Evolutionary conservation across 2,329 filamentous ascomycete species (phyloP).

Genomic region (Albifimbria verrucaria): DNA sequence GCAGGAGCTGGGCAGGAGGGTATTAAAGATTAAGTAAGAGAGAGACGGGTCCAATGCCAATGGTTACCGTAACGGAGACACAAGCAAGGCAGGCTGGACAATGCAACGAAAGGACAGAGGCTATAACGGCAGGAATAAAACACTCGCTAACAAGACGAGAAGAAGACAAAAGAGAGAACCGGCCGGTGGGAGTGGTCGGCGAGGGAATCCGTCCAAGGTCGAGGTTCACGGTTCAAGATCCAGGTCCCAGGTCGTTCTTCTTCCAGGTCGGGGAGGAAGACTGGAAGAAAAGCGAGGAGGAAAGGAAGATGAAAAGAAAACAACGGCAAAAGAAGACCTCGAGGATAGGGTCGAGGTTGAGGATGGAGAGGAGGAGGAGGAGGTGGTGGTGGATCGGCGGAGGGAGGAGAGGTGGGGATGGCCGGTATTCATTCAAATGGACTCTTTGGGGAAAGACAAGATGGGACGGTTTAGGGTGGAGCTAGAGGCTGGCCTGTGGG

Average conservation of each 20-base stretch:
- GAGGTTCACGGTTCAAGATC: not conserved
- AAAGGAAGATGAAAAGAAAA: not conserved
- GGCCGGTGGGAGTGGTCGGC: no score
- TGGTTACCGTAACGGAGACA: not conserved
- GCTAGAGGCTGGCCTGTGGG: no score
- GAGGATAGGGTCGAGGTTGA: not conserved
- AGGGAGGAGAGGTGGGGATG: conserved; percentile 1
- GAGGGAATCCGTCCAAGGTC: not conserved
- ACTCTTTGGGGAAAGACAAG: not conserved
- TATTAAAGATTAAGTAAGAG: not conserved
- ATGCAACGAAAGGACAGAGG: no score
- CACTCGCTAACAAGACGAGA: no score
- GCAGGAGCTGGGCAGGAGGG: not conserved
- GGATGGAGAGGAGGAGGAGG: not conserved
- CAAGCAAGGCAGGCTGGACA: not conserved
- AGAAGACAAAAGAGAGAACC: no score
- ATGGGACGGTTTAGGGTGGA: not conserved
- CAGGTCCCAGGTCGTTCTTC: no score
- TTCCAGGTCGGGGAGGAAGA: no score
- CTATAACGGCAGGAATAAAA: not conserved
- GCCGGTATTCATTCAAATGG: not conserved
- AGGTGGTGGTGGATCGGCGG: not conserved
- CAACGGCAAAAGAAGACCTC: not conserved
- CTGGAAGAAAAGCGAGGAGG: not conserved
- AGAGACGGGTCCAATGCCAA: not conserved